phyloP scores from a whole-genome alignment of 495 filamentous ascomycete species.

The Collariella sp. region DNA sequence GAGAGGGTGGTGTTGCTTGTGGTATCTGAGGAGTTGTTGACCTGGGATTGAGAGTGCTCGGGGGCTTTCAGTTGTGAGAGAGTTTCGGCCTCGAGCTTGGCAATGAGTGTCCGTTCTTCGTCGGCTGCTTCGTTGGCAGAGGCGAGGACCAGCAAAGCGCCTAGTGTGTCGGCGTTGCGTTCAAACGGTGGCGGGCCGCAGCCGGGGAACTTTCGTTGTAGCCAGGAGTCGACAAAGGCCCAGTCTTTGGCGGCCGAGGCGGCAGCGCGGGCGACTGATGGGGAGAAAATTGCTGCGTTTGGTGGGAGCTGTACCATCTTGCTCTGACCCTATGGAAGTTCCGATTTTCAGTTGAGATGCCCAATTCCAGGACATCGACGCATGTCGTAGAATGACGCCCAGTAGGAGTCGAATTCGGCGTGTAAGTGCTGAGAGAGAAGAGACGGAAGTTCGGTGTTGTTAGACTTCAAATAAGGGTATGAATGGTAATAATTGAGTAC shows the following conservation, averaged over 20 bases:
- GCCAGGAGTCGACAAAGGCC: constrained; percentile 79
- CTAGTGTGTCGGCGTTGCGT: constrained; percentile 75
- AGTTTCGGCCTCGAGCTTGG: constrained; percentile 51
- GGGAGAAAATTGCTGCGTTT: constrained; percentile 56
- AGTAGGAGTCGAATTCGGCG: too few species aligned
- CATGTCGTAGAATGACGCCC: too few species aligned
- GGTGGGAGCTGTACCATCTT: constrained; percentile 48
- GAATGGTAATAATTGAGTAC: too few species aligned
- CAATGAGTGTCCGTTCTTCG: constrained; percentile 55
- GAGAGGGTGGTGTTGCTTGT: constrained; percentile 12
- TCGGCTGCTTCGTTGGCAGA: constrained; percentile 74
- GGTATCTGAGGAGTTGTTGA: background rate
- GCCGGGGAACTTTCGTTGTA: constrained; percentile 51
- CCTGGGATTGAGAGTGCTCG: constrained; percentile 17
- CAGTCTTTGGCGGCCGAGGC: constrained; percentile 69
- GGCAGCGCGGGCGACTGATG: constrained; percentile 57
- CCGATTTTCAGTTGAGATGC: background rate
- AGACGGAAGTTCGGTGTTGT: too few species aligned
- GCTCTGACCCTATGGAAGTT: background rate
- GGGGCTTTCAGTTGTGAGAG: constrained; percentile 38
- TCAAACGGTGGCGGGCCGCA: constrained; percentile 56
- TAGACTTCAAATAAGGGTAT: too few species aligned
- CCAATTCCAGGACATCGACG: background rate
- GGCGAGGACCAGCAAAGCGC: constrained; percentile 64
- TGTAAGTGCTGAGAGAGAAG: too few species aligned